phyloP scores from a whole-genome alignment of 1,284 basidiomycete species.

The Pseudozyma thailandica region DNA sequence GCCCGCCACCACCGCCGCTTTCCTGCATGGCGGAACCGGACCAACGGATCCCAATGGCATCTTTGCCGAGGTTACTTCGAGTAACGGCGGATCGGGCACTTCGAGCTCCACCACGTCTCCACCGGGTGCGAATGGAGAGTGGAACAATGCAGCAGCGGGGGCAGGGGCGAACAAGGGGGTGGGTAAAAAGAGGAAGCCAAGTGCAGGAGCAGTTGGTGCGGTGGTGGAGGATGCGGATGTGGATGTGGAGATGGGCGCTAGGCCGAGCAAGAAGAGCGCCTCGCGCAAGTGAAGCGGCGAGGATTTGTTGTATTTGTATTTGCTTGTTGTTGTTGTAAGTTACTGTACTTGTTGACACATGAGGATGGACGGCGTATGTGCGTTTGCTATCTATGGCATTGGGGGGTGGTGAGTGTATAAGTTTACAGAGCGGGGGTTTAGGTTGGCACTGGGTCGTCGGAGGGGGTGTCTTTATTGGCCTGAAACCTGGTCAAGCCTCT shows the following conservation, averaged over 20 bases:
- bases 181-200: conserved; percentile 49
- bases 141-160: neutral
- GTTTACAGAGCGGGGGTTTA: no score
- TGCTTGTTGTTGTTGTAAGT: no score
- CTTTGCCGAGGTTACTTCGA: conserved; percentile 16
- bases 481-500: conserved; percentile 29
- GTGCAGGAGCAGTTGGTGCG: neutral
- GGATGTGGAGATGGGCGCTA: conserved; percentile 21
- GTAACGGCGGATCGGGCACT: conserved; percentile 4
- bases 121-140: neutral
- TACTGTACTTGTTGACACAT: no score
- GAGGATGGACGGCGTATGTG: no score
- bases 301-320: conserved; percentile 25
- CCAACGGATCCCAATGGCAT: conserved; percentile 8
- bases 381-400: no score
- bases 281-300: conserved; percentile 7
- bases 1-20: conserved; percentile 44
- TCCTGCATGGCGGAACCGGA: conserved; percentile 28
- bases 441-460: no score
- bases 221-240: neutral
- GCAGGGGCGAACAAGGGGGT: neutral
- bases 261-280: conserved; percentile 27
- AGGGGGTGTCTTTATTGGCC: no score
- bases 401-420: no score
- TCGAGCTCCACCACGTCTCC: conserved; percentile 5